These are phyloP conservation scores for Cantharellus cinnabarinus DNA, from an alignment of 768 basidiomycete species.

Conservation along the genomic window DNA sequence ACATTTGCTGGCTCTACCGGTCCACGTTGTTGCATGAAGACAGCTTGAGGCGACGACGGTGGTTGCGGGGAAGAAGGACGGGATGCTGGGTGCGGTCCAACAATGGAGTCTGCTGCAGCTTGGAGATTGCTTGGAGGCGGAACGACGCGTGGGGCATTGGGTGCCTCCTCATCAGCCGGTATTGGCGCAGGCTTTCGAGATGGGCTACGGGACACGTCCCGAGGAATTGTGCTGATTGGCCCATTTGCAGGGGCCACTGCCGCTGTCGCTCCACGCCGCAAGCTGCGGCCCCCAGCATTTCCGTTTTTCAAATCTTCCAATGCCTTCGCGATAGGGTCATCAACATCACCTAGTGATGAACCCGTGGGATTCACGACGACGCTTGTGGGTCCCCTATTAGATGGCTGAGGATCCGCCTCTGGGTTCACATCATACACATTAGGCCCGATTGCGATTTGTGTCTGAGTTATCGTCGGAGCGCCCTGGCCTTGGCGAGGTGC, in stretches of 20 bases:
- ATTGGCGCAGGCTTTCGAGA: not conserved
- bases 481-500: not conserved
- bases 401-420: constrained; percentile 36
- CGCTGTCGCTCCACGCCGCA: not conserved
- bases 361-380: not conserved
- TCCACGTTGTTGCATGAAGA: constrained; percentile 43
- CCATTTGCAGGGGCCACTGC: not conserved
- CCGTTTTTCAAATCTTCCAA: constrained; percentile 17
- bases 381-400: not conserved
- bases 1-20: constrained; percentile 30
- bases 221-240: not conserved
- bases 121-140: constrained; percentile 32
- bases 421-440: constrained; percentile 49
- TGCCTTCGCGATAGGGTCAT: constrained; percentile 23
- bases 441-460: constrained; percentile 39
- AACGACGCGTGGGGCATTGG: not conserved
- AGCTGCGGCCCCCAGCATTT: not conserved
- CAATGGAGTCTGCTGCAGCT: constrained; percentile 53
- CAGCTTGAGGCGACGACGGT: constrained; percentile 35
- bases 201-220: not conserved
- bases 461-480: not conserved
- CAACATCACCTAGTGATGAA: constrained; percentile 15
- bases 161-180: not conserved
- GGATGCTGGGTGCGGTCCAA: constrained; percentile 58
- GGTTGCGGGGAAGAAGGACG: constrained; percentile 39